Evolutionary conservation across 2,329 filamentous ascomycete genomes (phyloP).

Genomic region (Colletotrichum navitas): DNA sequence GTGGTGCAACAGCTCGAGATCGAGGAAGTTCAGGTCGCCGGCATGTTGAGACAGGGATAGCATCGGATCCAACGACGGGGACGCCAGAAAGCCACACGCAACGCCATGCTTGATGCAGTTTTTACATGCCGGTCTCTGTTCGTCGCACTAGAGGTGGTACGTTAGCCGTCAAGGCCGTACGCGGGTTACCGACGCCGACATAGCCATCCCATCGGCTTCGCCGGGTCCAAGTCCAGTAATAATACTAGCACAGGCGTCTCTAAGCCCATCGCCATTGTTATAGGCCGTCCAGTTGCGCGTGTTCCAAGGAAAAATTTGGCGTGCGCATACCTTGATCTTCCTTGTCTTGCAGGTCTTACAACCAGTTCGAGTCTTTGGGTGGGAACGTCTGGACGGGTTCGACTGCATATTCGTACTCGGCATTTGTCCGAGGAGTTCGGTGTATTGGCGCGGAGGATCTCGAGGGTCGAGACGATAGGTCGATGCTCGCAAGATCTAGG

Average conservation of each 20-base stretch:
- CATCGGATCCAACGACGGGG: conserved; percentile 23
- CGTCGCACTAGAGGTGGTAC: conserved; percentile 52
- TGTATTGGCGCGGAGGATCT: neutral
- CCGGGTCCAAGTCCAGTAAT: neutral
- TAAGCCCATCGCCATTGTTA: neutral
- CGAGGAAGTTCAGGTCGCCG: conserved; percentile 53
- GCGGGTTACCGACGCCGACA: neutral
- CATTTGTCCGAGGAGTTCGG: neutral
- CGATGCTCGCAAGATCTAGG: conserved; percentile 9
- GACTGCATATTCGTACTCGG: conserved; percentile 40
- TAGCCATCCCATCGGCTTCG: conserved; percentile 4
- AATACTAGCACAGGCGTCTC: neutral
- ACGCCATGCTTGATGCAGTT: conserved; percentile 58
- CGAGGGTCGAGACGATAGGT: conserved; percentile 7
- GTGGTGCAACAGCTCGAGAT: conserved; percentile 67
- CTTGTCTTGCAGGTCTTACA: conserved; percentile 55
- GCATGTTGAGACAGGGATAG: conserved; percentile 35
- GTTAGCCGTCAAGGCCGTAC: conserved; percentile 14
- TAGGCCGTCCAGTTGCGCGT: neutral
- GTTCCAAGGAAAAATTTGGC: neutral
- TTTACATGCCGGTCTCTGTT: conserved; percentile 53
- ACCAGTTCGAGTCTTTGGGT: conserved; percentile 53
- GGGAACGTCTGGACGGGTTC: conserved; percentile 38
- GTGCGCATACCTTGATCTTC: conserved; percentile 54
- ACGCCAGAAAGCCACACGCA: conserved; percentile 51